Evolutionary conservation across 345 rosid species (phyloP), one percentile per base, ranked within the genome.

Genomic region (Diplotaxis tenuifolia): DNA sequence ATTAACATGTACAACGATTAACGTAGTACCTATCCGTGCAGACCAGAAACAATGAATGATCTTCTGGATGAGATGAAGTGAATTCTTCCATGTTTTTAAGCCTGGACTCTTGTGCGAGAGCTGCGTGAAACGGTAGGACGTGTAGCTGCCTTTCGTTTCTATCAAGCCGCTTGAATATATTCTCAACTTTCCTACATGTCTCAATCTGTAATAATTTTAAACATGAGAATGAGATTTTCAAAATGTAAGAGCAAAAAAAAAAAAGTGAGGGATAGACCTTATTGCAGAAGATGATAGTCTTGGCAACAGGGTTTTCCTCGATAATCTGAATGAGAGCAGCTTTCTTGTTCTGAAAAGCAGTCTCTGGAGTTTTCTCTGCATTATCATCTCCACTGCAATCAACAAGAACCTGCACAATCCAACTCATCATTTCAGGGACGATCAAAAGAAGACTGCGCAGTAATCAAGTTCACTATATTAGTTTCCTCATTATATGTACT

Each of bases 151-250:
- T 54, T 68, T 80, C 96, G 71, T 84, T 88, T 73, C 95, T 86
- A 59, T 94, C 97, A 62, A 81, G 66, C 38, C 96, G 84, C 82
- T 86, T 94, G 55, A 91, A 79, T 65, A 80, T 81, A 76, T 91
- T 94, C 90, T 94, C 97, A 23, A 94, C 93, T 82, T 94, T 89
- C 80, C 98, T 86, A 83, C 98, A 94, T 56, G 98, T 89, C 82
- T 94, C 98, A 31, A 91, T 89, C 97, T 91, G 88, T 60, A 15
- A 3, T 28, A 7, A 42, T 61, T 75, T 16, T 18, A 1, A 52
- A 16, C 40, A 18, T 71, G 57, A 52, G 62, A 19, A 19, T 65
- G 49, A 23, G 7, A 14, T 57, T 12, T 77, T 34, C 62, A 52
- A 14, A 54, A 54, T 1, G 49, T 55, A 45, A 7, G 7, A 59